Evolutionary conservation across 2,329 filamentous ascomycete species (phyloP).

Genomic region (Fusarium heterosporum): DNA sequence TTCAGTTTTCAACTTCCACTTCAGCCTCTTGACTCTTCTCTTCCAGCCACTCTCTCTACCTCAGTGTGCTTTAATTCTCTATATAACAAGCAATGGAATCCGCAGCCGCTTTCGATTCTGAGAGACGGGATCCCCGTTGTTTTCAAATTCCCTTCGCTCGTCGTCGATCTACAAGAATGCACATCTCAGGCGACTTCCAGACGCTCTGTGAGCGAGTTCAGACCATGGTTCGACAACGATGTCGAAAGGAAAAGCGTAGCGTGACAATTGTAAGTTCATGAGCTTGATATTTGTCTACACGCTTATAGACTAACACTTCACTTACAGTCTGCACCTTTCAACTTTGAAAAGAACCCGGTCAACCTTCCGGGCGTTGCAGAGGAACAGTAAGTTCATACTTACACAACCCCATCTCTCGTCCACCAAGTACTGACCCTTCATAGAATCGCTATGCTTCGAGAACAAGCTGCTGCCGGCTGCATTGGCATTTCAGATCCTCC

Average conservation of each 20-base stretch:
- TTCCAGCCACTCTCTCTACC: slow-evolving; percentile 7
- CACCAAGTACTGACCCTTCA: not conserved
- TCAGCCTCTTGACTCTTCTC: slow-evolving; percentile 23
- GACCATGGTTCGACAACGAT: slow-evolving; percentile 54
- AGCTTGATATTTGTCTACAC: not conserved
- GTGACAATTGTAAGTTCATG: slow-evolving; percentile 59
- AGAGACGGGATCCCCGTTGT: slow-evolving; percentile 39
- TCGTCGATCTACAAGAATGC: slow-evolving; percentile 45
- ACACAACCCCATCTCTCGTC: not conserved
- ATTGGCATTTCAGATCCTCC: slow-evolving; percentile 58
- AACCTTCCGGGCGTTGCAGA: slow-evolving; percentile 66
- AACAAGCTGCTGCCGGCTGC: slow-evolving; percentile 63
- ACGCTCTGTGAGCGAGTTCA: slow-evolving; percentile 60
- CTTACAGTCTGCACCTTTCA: slow-evolving; percentile 68
- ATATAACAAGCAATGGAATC: slow-evolving; percentile 31
- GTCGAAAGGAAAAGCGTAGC: slow-evolving; percentile 56
- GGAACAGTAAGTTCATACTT: slow-evolving; percentile 64
- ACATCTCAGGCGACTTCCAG: slow-evolving; percentile 58
- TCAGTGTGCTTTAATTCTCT: not conserved
- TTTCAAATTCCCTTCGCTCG: slow-evolving; percentile 28
- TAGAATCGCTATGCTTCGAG: slow-evolving; percentile 63
- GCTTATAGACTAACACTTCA: slow-evolving; percentile 40
- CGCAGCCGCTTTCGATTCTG: slow-evolving; percentile 11
- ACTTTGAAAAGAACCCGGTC: slow-evolving; percentile 67
- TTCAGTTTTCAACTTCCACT: slow-evolving; percentile 9